A percentile compares a stretch with the other conserved stretches of the same genome.
phyloP scores from a whole-genome alignment of 495 filamentous ascomycete species.

The Daldinia grandis region DNA sequence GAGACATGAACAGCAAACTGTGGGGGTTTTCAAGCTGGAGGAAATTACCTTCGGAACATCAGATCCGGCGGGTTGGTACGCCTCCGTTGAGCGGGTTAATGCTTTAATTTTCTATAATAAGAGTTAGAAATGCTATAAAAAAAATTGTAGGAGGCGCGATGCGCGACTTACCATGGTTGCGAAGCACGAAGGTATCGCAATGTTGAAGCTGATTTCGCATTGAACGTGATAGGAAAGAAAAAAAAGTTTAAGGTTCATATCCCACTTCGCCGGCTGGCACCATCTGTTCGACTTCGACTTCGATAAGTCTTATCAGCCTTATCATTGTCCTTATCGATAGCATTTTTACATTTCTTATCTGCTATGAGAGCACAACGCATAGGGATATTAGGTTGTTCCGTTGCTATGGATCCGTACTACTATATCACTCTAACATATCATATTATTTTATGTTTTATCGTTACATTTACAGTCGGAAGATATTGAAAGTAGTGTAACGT shows the following conservation, averaged over 20 bases:
- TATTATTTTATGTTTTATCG: neutral
- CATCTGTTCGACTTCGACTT: neutral
- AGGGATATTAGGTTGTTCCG: neutral
- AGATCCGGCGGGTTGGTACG: slow-evolving; percentile 81
- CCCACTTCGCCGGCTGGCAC: slow-evolving; percentile 25
- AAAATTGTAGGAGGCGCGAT: neutral
- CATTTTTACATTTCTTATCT: neutral
- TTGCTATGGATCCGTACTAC: neutral
- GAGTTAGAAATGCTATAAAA: slow-evolving; percentile 14
- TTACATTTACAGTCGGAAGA: neutral
- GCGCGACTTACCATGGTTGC: slow-evolving; percentile 27
- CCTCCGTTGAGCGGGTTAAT: slow-evolving; percentile 77
- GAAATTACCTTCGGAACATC: slow-evolving; percentile 66
- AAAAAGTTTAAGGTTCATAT: slow-evolving; percentile 24
- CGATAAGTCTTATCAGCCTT: neutral
- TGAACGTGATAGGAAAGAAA: slow-evolving; percentile 16
- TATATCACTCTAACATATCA: neutral
- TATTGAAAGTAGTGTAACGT: neutral
- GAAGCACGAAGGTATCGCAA: slow-evolving; percentile 5
- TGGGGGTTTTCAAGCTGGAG: neutral
- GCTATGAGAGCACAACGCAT: neutral
- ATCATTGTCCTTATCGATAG: slow-evolving; percentile 24
- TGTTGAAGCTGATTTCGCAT: slow-evolving; percentile 13
- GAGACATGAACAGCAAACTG: slow-evolving; percentile 4
- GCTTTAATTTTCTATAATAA: slow-evolving; percentile 83